phyloP scores from a whole-genome alignment of 371 early-diverging fungal species.

The Syncephalis fuscata region DNA sequence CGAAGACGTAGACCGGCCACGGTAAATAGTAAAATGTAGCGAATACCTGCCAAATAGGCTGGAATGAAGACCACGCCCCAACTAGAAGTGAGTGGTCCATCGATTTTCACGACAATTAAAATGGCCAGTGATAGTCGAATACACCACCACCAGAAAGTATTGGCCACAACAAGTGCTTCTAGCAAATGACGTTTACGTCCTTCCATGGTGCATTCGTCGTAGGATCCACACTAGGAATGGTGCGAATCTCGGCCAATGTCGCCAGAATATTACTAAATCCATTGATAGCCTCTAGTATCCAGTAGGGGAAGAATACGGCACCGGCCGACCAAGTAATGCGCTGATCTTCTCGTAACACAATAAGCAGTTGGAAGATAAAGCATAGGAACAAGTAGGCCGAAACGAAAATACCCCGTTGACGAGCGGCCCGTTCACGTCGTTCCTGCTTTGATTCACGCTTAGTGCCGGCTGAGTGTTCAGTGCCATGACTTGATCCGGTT shows the following conservation, averaged over 20 bases:
- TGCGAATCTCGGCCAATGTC: no score
- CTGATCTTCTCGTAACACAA: conserved; percentile 25
- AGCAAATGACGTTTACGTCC: conserved; percentile 2
- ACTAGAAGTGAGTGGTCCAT: conserved; percentile 27
- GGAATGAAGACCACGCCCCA: conserved; percentile 75
- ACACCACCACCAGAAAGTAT: conserved; percentile 34
- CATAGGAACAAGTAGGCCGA: conserved; percentile 13
- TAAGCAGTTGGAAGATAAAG: conserved; percentile 29
- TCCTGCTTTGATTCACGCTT: conserved; percentile 27
- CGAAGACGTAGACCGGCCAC: conserved; percentile 23
- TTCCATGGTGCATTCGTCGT: conserved; percentile 1
- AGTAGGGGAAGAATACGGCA: conserved; percentile 54
- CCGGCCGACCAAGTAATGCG: conserved; percentile 28
- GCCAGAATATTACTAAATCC: no score
- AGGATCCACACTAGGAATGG: background rate
- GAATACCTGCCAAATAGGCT: conserved; percentile 41
- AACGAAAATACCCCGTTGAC: background rate
- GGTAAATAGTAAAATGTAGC: conserved; percentile 29
- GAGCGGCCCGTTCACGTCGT: background rate
- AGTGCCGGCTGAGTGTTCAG: conserved; percentile 27
- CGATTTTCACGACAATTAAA: conserved; percentile 40
- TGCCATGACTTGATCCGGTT: conserved; percentile 13
- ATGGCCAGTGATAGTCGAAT: conserved; percentile 33
- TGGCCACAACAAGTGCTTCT: conserved; percentile 8
- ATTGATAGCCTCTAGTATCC: conserved; percentile 35